phyloP scores from a whole-genome alignment of 148 eudicot species.

The Vaccinium vitisidaea region DNA sequence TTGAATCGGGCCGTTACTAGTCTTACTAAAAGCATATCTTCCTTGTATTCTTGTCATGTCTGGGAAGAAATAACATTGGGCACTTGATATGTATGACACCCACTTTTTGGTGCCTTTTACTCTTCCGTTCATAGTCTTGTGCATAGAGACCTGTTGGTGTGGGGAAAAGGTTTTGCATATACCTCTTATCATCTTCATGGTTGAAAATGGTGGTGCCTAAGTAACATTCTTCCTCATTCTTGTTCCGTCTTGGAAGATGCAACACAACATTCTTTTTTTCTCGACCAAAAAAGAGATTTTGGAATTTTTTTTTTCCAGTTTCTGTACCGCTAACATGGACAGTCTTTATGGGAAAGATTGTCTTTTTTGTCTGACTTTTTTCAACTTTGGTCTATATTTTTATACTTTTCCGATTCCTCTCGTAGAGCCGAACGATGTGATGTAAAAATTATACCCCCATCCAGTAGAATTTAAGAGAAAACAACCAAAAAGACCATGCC shows the following conservation, averaged over 20 bases:
- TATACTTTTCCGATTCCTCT: no score
- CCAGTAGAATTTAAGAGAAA: no score
- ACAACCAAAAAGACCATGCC: no score
- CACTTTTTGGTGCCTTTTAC: background rate
- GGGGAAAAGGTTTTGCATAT: background rate
- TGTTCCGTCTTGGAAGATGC: background rate
- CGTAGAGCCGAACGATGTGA: no score
- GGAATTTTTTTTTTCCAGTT: background rate
- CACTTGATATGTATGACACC: background rate
- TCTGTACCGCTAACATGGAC: background rate
- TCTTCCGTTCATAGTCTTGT: background rate
- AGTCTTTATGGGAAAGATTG: no score
- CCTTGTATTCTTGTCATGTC: background rate
- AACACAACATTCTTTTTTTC: background rate
- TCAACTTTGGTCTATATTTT: no score
- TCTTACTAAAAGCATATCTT: background rate
- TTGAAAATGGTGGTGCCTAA: background rate
- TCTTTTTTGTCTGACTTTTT: no score
- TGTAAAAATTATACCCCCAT: no score
- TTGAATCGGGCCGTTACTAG: background rate
- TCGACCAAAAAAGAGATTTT: background rate
- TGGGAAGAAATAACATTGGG: slow-evolving; percentile 5
- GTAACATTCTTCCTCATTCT: background rate
- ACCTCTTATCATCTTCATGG: background rate
- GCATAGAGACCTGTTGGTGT: background rate